Conservation (phyloP, 441 rosid genomes). For the Populus hybrid region DNA sequence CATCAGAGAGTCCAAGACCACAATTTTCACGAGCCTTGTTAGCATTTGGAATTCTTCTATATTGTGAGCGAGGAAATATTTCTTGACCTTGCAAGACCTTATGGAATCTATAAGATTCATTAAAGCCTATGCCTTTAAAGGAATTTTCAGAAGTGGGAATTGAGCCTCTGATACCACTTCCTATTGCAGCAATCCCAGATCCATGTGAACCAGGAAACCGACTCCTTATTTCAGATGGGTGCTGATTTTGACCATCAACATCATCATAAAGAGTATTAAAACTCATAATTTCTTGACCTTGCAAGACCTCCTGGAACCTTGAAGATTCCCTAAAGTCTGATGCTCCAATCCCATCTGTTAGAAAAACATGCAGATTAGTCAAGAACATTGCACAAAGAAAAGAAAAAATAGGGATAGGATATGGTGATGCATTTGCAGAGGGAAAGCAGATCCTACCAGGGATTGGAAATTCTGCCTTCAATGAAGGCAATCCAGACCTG, state of each 20-base stretch:
- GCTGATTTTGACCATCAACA: constrained; percentile 45
- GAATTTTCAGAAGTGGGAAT: constrained; percentile 26
- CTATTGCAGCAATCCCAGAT: constrained; percentile 26
- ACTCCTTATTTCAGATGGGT: constrained; percentile 36
- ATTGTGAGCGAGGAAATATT: constrained; percentile 50
- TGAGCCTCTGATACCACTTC: constrained; percentile 30
- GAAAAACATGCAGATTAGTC: not conserved
- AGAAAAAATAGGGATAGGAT: not conserved
- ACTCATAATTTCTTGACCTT: constrained; percentile 98
- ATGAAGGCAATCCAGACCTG: constrained; percentile 68
- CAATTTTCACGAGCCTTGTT: constrained; percentile 38
- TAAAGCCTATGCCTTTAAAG: constrained; percentile 48
- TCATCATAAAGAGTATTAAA: constrained; percentile 48
- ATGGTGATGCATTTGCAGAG: not conserved
- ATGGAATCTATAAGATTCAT: constrained; percentile 63
- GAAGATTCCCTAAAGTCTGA: constrained; percentile 84
- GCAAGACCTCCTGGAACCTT: constrained; percentile 99
- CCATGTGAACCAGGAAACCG: constrained; percentile 34
- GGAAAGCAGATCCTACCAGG: constrained; percentile 46
- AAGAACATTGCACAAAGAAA: not conserved
- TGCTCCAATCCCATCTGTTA: constrained; percentile 65
- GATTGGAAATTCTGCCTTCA: constrained; percentile 63
- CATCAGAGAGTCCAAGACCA: constrained; percentile 38
- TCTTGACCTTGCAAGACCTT: constrained; percentile 99
- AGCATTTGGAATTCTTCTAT: constrained; percentile 24